phyloP scores from a whole-genome alignment of 2,329 filamentous ascomycete genomes.

The Pseudogymnoascus sp. region DNA sequence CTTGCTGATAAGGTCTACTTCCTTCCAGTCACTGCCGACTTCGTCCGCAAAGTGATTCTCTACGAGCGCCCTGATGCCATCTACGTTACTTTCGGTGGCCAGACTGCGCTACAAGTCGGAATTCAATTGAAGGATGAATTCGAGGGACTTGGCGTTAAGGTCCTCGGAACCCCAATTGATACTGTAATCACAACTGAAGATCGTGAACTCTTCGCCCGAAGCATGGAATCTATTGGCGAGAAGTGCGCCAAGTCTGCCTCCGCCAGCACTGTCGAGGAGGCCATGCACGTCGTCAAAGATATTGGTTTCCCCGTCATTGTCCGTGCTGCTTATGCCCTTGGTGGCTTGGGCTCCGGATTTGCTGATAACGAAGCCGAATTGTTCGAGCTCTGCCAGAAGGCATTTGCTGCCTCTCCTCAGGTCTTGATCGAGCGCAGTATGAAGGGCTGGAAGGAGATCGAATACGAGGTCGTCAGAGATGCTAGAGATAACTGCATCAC shows the following conservation, averaged over 20 bases:
- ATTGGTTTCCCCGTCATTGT: conserved; percentile 98
- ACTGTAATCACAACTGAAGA: conserved; percentile 99
- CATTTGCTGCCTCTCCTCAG: conserved; percentile 89
- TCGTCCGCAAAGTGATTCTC: conserved; percentile 94
- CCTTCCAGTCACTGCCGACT: conserved; percentile 91
- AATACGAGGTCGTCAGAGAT: conserved; percentile 97
- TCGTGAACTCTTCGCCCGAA: conserved; percentile 90
- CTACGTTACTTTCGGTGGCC: conserved; percentile 94
- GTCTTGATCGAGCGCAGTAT: conserved; percentile 96
- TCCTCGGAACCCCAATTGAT: conserved; percentile 91
- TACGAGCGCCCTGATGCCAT: conserved; percentile 94
- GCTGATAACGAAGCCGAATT: conserved; percentile 80
- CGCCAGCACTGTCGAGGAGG: conserved; percentile 80
- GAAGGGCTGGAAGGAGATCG: conserved; percentile 99
- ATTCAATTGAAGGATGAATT: conserved; percentile 98
- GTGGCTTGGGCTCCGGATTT: conserved; percentile 91
- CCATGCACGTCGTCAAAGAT: conserved; percentile 74
- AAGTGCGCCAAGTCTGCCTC: conserved; percentile 97
- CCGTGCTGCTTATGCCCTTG: conserved; percentile 89
- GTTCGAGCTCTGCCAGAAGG: conserved; percentile 83
- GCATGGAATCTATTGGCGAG: conserved; percentile 97
- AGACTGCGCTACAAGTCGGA: conserved; percentile 92
- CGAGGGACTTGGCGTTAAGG: conserved; percentile 80
- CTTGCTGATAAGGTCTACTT: conserved; percentile 99
- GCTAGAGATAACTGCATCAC: conserved; percentile 97